Base-by-base conservation (phyloP, 108 stramenopile genomes). In the Skeletonema grethae region DNA sequence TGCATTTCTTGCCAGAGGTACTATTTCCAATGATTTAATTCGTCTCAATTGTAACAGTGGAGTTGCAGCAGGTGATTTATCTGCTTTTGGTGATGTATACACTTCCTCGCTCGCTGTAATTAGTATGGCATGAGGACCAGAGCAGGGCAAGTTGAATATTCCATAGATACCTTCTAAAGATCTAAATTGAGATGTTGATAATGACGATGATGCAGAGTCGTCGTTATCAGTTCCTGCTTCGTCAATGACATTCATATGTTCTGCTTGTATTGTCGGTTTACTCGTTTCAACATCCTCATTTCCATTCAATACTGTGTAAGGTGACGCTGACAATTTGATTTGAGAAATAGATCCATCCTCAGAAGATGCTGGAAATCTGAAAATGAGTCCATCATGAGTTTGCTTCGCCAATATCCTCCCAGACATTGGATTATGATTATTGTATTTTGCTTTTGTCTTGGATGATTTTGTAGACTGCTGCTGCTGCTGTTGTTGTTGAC, bases 131-230 rank as follows among this genome's bases (percentile, higher is more conserved):
- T 91, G 62, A 38, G 77, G 73, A 41, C 90, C 93, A 13, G 90
- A 90, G 24, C 64, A 70, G 0, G 93, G 89, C 8, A 94, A 34
- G 36, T 69, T 60, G 63, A 91, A 94, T 10, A 86, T 72, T 38
- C 93, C 93, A 72, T 85, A 94, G 6, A 94, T 86, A n/a, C 93
- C 93, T 75, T 91, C 88, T 25, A 94, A 53, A 12, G 85, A 82
- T 13, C 82, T 61, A 43, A 71, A 78, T 57, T 63, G 25, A 43
- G 60, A 68, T 68, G 62, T 39, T 62, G 43, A 65, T 30, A 24
- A 48, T 28, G 65, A 65, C 16, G 46, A 50, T 13, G 65, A 65
- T 28, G 45, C 50, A 2, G 25, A 7, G 46, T 48, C 46, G 16
- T 48, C 46, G 7, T 48, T 48, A 4, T 18, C 46, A 0, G 7